These are phyloP conservation scores for Cyclostephanos invisitatus DNA, from an alignment of 108 stramenopile species.

Conservation along the genomic window DNA sequence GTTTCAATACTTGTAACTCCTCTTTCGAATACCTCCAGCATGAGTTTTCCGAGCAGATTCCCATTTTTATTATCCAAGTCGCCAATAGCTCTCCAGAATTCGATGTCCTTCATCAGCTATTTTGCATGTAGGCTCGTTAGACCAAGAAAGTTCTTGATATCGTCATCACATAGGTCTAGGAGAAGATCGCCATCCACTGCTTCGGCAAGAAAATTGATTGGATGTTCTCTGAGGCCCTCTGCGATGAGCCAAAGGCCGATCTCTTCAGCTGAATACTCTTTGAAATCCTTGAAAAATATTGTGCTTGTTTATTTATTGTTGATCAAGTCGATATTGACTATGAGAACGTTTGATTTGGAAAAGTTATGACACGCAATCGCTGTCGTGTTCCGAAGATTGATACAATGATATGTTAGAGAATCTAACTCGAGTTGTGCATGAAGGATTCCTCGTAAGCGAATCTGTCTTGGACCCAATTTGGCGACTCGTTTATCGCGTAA, in stretches of 20 bases:
- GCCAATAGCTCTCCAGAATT: constrained; percentile 16
- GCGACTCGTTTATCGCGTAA: too few relatives aligned
- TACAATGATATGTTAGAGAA: too few relatives aligned
- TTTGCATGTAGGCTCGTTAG: constrained; percentile 42
- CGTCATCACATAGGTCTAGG: constrained; percentile 25
- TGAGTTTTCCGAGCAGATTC: constrained; percentile 17
- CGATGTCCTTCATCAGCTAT: constrained; percentile 42
- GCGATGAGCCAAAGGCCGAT: constrained; percentile 43
- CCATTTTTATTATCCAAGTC: constrained; percentile 13
- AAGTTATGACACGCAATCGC: too few relatives aligned
- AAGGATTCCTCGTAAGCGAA: too few relatives aligned
- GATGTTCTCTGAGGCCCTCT: constrained; percentile 37
- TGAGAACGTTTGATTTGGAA: too few relatives aligned
- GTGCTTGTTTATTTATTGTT: not conserved
- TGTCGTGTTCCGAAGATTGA: too few relatives aligned
- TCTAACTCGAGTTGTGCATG: too few relatives aligned
- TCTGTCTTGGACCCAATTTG: too few relatives aligned
- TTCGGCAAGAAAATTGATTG: constrained; percentile 27
- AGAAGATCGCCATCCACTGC: constrained; percentile 49
- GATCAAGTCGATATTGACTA: too few relatives aligned
- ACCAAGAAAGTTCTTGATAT: constrained; percentile 39
- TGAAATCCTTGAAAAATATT: constrained; percentile 40
- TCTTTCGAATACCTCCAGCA: constrained; percentile 2
- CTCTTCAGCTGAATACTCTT: constrained; percentile 44
- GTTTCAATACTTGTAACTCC: constrained; percentile 13